Evolutionary conservation across 176 grass and related monocot species (phyloP).

Genomic region (Triticum urartu): DNA sequence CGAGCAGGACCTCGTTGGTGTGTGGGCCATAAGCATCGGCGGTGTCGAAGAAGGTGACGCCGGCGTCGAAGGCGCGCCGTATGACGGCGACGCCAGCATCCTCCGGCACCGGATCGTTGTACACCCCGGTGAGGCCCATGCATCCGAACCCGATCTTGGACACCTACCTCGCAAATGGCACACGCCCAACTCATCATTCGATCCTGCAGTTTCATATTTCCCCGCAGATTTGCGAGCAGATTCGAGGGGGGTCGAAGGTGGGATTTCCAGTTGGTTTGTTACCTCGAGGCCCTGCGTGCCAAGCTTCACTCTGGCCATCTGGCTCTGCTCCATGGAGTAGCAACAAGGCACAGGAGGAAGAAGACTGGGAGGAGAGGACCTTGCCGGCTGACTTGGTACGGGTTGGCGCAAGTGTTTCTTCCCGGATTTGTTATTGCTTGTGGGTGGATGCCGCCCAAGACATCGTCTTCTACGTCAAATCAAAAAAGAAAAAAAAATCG

Average conservation of each 20-base stretch:
- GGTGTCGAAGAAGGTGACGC: constrained; percentile 64
- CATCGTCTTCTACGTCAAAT: too few species aligned
- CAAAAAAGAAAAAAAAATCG: too few species aligned
- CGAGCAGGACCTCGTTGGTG: constrained; percentile 61
- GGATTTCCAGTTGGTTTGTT: not conserved
- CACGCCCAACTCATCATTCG: not conserved
- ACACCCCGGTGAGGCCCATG: constrained; percentile 71
- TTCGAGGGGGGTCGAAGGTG: not conserved
- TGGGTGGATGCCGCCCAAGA: too few species aligned
- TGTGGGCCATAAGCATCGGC: constrained; percentile 40
- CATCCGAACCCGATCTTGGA: constrained; percentile 89
- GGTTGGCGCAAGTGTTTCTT: too few species aligned
- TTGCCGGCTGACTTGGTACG: too few species aligned
- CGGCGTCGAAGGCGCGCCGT: constrained; percentile 53
- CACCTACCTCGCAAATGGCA: constrained; percentile 40
- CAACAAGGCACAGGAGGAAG: too few species aligned
- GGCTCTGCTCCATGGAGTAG: constrained; percentile 12
- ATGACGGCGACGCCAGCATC: constrained; percentile 54
- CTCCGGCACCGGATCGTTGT: constrained; percentile 50
- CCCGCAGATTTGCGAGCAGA: not conserved
- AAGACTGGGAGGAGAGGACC: too few species aligned
- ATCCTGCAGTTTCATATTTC: not conserved
- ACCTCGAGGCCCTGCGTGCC: constrained; percentile 68
- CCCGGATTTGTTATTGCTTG: too few species aligned
- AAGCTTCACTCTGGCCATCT: constrained; percentile 53